Conservation (phyloP, 345 rosid species). For the Eucalyptus marginata region DNA sequence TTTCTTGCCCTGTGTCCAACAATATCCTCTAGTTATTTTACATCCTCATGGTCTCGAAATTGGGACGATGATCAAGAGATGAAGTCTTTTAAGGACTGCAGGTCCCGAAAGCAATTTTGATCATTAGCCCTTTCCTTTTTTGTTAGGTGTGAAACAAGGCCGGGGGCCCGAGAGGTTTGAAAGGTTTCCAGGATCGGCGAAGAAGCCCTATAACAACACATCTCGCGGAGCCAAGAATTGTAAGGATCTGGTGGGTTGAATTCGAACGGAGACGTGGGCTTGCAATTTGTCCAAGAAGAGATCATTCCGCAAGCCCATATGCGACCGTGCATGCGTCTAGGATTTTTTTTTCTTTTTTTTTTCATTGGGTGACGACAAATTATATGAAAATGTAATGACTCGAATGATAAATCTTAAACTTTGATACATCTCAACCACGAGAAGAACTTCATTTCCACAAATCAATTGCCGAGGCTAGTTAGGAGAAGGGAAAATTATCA, state of each 20-base stretch:
- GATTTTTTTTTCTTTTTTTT: neutral
- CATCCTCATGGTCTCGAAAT: no score
- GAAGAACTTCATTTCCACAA: neutral
- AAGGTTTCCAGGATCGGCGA: no score
- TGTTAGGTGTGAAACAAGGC: no score
- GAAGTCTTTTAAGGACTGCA: accelerated
- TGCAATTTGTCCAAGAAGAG: neutral
- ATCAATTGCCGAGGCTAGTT: neutral
- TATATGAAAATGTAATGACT: neutral
- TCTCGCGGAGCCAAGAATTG: no score
- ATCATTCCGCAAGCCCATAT: neutral
- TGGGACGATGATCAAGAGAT: accelerated
- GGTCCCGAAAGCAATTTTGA: no score
- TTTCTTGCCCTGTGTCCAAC: accelerated
- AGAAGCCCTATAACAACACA: no score
- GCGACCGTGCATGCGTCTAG: neutral
- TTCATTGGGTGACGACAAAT: neutral
- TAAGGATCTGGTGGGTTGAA: no score
- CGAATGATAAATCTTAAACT: neutral
- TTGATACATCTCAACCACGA: neutral
- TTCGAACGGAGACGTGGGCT: neutral
- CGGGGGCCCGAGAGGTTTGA: no score
- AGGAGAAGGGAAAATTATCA: accelerated
- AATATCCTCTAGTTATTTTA: no score
- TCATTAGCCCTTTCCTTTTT: no score